Percentiles rank a stretch among this genome's conserved stretches.
Evolutionary conservation across 2,329 filamentous ascomycete genomes (phyloP).

Genomic region (Davidsoniella neocaledoniae): DNA sequence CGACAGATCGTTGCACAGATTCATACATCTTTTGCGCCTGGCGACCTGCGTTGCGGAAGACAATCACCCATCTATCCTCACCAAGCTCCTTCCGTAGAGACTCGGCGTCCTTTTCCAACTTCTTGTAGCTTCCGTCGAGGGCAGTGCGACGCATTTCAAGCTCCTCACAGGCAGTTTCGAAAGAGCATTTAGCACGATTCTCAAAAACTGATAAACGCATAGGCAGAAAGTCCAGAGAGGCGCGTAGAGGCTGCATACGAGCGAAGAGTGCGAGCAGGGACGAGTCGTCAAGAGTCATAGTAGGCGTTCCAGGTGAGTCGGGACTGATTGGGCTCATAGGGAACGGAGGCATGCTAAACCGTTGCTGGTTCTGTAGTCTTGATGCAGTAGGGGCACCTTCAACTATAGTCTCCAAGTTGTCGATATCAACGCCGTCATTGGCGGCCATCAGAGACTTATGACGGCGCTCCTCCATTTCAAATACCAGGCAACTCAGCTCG

Average conservation of each 20-base stretch:
- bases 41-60: constrained; percentile 81
- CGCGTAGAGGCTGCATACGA: constrained; percentile 82
- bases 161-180: constrained; percentile 84
- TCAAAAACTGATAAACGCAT: constrained; percentile 87
- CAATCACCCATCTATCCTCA: constrained; percentile 89
- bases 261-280: constrained; percentile 81
- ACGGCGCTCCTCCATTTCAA: constrained; percentile 93
- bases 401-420: constrained; percentile 81
- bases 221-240: constrained; percentile 85
- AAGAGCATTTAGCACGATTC: constrained; percentile 55
- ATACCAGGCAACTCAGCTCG: constrained; percentile 62
- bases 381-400: constrained; percentile 56
- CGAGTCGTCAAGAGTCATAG: constrained; percentile 60
- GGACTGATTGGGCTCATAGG: constrained; percentile 34
- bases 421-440: constrained; percentile 57
- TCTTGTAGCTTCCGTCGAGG: constrained; percentile 74
- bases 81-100: constrained; percentile 76
- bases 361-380: constrained; percentile 29
- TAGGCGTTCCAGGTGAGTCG: constrained; percentile 37
- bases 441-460: constrained; percentile 59
- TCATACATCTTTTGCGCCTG: constrained; percentile 96
- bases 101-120: constrained; percentile 79
- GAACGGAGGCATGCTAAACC: constrained; percentile 52
- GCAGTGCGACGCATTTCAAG: constrained; percentile 56
- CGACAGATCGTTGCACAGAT: constrained; percentile 74